Conservation (phyloP, 2,329 filamentous ascomycete species). For the Pseudocercospora vitis region DNA sequence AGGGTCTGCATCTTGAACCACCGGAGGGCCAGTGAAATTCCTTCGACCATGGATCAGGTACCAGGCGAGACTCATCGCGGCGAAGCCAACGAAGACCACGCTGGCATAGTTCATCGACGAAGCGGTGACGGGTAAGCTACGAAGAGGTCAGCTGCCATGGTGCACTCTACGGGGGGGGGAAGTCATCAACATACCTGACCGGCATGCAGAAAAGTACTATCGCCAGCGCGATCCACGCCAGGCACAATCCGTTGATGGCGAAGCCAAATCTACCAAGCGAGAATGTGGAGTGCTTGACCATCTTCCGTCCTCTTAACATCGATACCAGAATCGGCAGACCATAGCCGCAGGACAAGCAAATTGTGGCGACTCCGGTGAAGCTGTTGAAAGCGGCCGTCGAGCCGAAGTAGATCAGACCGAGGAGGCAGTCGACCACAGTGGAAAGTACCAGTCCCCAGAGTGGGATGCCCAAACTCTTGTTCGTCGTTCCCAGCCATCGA, state of each 20-base stretch:
- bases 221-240: slow-evolving; percentile 70
- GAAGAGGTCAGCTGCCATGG: slow-evolving; percentile 7
- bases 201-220: slow-evolving; percentile 77
- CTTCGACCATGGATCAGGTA: slow-evolving; percentile 39
- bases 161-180: too few species aligned
- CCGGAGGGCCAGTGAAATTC: slow-evolving; percentile 39
- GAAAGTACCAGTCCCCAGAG: slow-evolving; percentile 69
- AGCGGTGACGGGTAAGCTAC: slow-evolving; percentile 31
- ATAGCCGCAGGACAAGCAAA: slow-evolving; percentile 74
- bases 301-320: slow-evolving; percentile 64
- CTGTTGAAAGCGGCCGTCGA: slow-evolving; percentile 74
- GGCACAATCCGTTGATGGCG: slow-evolving; percentile 64
- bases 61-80: slow-evolving; percentile 36
- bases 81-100: slow-evolving; percentile 38
- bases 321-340: slow-evolving; percentile 73
- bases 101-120: slow-evolving; percentile 45
- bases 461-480: slow-evolving; percentile 66
- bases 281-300: slow-evolving; percentile 65
- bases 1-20: slow-evolving; percentile 32
- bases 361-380: slow-evolving; percentile 77
- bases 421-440: slow-evolving; percentile 65
- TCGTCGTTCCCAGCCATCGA: slow-evolving; percentile 51
- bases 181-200: slow-evolving; percentile 38
- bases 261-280: slow-evolving; percentile 69
- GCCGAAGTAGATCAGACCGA: slow-evolving; percentile 78